Conservation (phyloP, 2,329 filamentous ascomycete genomes). For the Xylaria sp. region DNA sequence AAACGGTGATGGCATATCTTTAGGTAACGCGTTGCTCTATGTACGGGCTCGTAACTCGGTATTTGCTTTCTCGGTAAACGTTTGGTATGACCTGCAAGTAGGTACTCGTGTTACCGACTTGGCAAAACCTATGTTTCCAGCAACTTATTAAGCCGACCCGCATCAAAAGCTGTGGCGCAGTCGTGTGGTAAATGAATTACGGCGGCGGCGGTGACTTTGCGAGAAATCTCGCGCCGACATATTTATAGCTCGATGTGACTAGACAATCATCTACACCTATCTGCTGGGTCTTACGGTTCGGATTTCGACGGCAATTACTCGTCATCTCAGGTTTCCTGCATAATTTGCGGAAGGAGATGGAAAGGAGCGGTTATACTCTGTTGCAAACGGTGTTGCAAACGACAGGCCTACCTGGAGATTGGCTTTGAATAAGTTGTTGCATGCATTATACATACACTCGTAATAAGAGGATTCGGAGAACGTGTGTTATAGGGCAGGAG, state of each 20-base stretch:
- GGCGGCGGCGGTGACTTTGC: neutral
- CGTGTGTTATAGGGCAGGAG: neutral
- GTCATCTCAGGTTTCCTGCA: neutral
- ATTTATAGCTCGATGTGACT: slow-evolving; percentile 4
- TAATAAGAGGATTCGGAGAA: slow-evolving; percentile 9
- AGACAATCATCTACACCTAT: neutral
- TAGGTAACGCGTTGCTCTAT: neutral
- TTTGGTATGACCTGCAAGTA: slow-evolving; percentile 2
- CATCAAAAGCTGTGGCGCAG: slow-evolving; percentile 18
- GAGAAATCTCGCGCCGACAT: slow-evolving; percentile 14
- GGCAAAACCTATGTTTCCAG: neutral
- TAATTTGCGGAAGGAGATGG: neutral
- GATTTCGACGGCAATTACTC: neutral
- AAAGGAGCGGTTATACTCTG: neutral
- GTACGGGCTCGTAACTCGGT: neutral
- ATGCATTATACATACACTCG: slow-evolving; percentile 4
- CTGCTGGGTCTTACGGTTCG: neutral
- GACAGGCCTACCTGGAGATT: neutral
- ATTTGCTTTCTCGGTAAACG: neutral
- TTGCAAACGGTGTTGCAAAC: neutral
- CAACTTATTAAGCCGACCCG: slow-evolving; percentile 6
- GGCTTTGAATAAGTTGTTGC: neutral
- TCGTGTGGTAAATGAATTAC: slow-evolving; percentile 12
- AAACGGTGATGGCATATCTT: slow-evolving; percentile 8
- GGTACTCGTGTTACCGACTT: slow-evolving; percentile 2